Conservation (phyloP, 495 filamentous ascomycete species). For the Penicillium longicatenatum region DNA sequence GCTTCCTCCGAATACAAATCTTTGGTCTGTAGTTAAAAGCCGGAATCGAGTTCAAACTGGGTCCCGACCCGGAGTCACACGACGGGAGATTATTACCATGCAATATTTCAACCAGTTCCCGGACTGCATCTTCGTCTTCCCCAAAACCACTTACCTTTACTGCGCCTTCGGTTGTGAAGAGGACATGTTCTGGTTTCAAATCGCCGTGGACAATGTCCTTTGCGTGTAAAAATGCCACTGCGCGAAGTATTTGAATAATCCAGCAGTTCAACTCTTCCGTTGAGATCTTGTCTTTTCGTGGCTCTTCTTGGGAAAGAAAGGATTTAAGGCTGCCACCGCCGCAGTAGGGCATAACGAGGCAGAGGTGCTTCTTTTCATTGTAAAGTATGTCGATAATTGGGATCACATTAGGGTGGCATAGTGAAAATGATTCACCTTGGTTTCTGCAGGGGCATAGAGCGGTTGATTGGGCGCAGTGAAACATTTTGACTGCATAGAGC, state of each 20-base stretch:
- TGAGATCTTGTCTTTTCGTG: background rate
- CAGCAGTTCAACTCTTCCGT: conserved; percentile 25
- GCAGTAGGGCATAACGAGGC: conserved; percentile 24
- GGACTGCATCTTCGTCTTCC: conserved; percentile 10
- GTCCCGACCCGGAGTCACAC: background rate
- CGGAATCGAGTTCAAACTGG: background rate
- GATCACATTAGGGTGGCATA: conserved; percentile 22
- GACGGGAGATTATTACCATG: background rate
- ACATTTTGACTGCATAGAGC: background rate
- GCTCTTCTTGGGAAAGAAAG: conserved; percentile 1
- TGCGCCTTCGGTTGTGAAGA: conserved; percentile 39
- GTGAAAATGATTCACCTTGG: background rate
- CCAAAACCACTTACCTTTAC: conserved; percentile 15
- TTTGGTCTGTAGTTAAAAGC: background rate
- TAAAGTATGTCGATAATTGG: conserved; percentile 17
- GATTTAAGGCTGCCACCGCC: conserved; percentile 18
- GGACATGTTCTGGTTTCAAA: conserved; percentile 58
- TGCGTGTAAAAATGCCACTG: conserved; percentile 55
- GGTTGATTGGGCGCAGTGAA: background rate
- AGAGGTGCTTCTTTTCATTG: conserved; percentile 19
- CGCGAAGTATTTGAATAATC: conserved; percentile 55
- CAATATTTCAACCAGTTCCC: conserved; percentile 6
- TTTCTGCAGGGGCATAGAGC: background rate
- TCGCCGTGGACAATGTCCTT: conserved; percentile 17
- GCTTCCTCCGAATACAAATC: conserved; percentile 6